Evolutionary conservation across 495 filamentous ascomycete genomes (phyloP).

Genomic region (Hyphodiscus hymeniophilus): DNA sequence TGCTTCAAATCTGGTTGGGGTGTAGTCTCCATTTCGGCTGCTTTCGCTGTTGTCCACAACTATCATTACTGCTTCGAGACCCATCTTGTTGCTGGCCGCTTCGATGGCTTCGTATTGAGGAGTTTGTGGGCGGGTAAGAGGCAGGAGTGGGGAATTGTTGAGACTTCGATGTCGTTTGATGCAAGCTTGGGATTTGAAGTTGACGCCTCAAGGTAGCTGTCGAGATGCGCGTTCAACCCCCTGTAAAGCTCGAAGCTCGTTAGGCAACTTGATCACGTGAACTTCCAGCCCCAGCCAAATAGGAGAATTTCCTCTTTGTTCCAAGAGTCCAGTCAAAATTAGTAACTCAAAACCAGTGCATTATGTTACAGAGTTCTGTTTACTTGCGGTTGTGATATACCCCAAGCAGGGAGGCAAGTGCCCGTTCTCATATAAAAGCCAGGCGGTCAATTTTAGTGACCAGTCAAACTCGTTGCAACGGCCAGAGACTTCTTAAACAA

Average conservation of each 20-base stretch:
- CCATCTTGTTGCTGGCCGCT: constrained; percentile 35
- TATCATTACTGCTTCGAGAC: constrained; percentile 57
- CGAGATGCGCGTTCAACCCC: constrained; percentile 11
- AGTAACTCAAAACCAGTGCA: no score
- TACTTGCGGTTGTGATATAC: no score
- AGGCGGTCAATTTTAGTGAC: no score
- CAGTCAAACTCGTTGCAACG: no score
- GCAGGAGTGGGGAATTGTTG: background rate
- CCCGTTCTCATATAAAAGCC: no score
- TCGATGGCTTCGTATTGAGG: constrained; percentile 8
- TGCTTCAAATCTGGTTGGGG: constrained; percentile 89
- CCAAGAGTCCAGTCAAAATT: no score
- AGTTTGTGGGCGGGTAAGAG: background rate
- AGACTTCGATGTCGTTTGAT: constrained; percentile 1
- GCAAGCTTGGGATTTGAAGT: background rate
- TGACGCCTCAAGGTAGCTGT: constrained; percentile 17
- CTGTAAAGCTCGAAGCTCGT: constrained; percentile 16
- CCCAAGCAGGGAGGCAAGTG: no score
- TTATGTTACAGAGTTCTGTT: no score
- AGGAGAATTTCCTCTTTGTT: no score
- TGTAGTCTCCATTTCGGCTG: constrained; percentile 94
- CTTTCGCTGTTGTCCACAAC: constrained; percentile 96
- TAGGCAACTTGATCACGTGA: no score
- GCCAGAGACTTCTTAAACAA: no score
- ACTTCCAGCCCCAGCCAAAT: no score